phyloP scores from a whole-genome alignment of 192 early-diverging fungal genomes.

The Coemansia sp. region DNA sequence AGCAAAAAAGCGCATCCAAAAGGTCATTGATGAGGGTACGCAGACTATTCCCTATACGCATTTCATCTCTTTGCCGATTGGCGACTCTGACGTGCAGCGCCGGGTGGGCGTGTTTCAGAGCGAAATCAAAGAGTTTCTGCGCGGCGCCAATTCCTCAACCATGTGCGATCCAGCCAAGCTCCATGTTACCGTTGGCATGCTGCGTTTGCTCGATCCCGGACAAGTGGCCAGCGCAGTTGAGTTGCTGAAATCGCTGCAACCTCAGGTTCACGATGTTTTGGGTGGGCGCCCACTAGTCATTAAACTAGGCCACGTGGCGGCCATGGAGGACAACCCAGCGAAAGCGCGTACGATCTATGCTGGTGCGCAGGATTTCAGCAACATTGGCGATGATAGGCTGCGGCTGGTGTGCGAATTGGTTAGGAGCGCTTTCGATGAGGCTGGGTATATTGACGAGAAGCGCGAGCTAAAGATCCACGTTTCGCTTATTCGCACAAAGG shows the following conservation, averaged over 20 bases:
- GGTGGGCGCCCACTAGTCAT: constrained; percentile 17
- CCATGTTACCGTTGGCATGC: constrained; percentile 47
- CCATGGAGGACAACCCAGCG: constrained; percentile 26
- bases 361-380: constrained; percentile 20
- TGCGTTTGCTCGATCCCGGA: constrained; percentile 22
- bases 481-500: constrained; percentile 22
- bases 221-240: constrained; percentile 17
- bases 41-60: constrained; percentile 35
- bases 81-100: constrained; percentile 24
- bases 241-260: constrained; percentile 24
- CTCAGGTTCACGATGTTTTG: constrained; percentile 14
- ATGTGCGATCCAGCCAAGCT: constrained; percentile 22
- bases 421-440: constrained; percentile 18
- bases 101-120: constrained; percentile 22
- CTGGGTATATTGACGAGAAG: constrained; percentile 41
- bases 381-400: constrained; percentile 3
- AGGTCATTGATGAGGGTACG: constrained; percentile 15
- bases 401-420: constrained; percentile 24
- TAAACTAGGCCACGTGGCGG: constrained; percentile 11
- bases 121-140: not conserved
- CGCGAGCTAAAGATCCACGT: constrained; percentile 38
- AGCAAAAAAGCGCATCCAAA: constrained; percentile 13
- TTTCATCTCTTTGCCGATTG: constrained; percentile 37
- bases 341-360: constrained; percentile 27
- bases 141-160: not conserved